Conservation (phyloP, 1,284 basidiomycete species). For the Fomitopsis schrenkii region DNA sequence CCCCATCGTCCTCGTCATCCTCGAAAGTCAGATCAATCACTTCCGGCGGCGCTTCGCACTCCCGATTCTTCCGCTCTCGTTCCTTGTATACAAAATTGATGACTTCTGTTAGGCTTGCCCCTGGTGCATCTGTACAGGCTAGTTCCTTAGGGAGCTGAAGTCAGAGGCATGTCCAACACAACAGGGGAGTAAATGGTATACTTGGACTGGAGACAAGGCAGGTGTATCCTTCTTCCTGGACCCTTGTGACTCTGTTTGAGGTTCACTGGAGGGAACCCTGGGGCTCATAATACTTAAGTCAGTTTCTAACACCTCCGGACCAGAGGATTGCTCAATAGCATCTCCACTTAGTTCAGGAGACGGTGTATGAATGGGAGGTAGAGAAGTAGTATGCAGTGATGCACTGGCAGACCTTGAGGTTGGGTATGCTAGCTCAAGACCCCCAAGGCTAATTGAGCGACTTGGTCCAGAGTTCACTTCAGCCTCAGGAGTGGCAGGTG, state of each 20-base stretch:
- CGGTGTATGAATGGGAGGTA: not conserved
- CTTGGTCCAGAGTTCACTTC: no score
- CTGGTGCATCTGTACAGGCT: not conserved
- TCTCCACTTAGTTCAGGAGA: not conserved
- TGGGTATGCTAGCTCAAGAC: not conserved
- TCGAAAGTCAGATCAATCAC: constrained; percentile 16
- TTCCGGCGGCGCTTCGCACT: not conserved
- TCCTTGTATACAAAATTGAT: constrained; percentile 7
- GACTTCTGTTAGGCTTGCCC: constrained; percentile 9
- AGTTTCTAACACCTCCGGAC: no score
- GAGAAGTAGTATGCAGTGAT: not conserved
- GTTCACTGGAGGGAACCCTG: no score
- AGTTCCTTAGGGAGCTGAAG: no score
- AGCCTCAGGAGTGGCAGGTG: no score
- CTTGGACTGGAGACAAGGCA: no score
- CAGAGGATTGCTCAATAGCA: not conserved
- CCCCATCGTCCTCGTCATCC: constrained; percentile 6
- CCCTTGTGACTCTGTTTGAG: no score
- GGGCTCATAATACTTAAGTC: no score
- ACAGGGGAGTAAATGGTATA: not conserved
- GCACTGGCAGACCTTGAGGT: not conserved
- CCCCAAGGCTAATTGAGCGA: not conserved
- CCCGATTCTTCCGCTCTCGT: no score
- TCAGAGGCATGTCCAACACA: no score
- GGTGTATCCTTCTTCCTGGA: no score